Evolutionary conservation across 2,329 filamentous ascomycete species (phyloP).

Genomic region (Colletotrichum aenigma): DNA sequence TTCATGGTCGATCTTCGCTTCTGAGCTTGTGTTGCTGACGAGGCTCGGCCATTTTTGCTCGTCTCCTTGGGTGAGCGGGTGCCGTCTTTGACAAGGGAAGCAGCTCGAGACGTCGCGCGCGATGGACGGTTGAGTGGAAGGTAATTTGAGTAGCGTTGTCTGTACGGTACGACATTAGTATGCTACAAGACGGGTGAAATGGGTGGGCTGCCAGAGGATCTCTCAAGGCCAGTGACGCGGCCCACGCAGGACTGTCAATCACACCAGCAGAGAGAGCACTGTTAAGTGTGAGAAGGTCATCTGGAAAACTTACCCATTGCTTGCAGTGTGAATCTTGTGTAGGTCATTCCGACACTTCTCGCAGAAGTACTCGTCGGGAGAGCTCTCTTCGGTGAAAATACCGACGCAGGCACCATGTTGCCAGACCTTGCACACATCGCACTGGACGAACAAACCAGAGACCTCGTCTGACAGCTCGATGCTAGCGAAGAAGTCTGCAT

Average conservation of each 20-base stretch:
- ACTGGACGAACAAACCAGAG: slow-evolving; percentile 96
- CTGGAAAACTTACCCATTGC: slow-evolving; percentile 74
- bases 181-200: not conserved
- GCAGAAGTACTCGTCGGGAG: slow-evolving; percentile 97
- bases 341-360: slow-evolving; percentile 92
- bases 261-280: not conserved
- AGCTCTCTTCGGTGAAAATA: slow-evolving; percentile 91
- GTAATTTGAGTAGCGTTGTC: slow-evolving; percentile 71
- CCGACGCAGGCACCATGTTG: slow-evolving; percentile 98
- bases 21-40: slow-evolving; percentile 59
- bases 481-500: slow-evolving; percentile 61
- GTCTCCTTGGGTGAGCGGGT: slow-evolving; percentile 57
- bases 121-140: slow-evolving; percentile 62
- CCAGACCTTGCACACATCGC: slow-evolving; percentile 97
- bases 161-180: slow-evolving; percentile 31
- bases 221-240: not conserved
- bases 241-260: not conserved
- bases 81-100: slow-evolving; percentile 68
- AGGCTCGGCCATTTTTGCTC: slow-evolving; percentile 60
- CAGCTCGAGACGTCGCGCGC: slow-evolving; percentile 64
- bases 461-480: slow-evolving; percentile 79
- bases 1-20: slow-evolving; percentile 98
- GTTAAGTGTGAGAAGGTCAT: not conserved
- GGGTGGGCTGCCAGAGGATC: not conserved
- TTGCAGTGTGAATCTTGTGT: slow-evolving; percentile 80